phyloP scores from a whole-genome alignment of 1,139 yeast genomes.

The Kluyveromyces sp. region DNA sequence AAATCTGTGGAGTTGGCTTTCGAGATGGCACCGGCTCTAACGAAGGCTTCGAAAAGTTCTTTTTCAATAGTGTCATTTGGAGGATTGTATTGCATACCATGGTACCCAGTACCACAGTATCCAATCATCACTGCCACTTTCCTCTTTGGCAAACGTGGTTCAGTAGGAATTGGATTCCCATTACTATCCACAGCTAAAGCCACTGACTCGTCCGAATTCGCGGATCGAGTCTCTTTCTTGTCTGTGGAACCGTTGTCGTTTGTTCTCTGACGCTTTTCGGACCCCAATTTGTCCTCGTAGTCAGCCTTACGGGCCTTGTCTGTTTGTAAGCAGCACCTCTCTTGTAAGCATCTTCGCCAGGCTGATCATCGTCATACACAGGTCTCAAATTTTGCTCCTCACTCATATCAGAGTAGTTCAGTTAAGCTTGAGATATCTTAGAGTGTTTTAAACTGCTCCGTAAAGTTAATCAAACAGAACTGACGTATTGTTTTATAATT shows the following conservation, averaged over 20 bases:
- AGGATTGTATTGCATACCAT: constrained; percentile 95
- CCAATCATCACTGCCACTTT: constrained; percentile 93
- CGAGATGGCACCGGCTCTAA: constrained; percentile 84
- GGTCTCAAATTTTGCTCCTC: constrained; percentile 3
- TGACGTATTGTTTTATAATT: too few relatives aligned
- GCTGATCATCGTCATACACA: constrained; percentile 25
- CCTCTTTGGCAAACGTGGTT: constrained; percentile 33
- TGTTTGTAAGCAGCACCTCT: constrained; percentile 41
- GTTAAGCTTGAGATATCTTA: not conserved
- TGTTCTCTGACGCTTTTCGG: constrained; percentile 22
- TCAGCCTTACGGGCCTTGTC: constrained; percentile 42
- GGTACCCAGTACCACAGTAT: constrained; percentile 96
- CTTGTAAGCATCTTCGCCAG: constrained; percentile 33
- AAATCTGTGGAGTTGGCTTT: constrained; percentile 84
- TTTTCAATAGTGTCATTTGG: constrained; percentile 90
- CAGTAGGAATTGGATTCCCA: constrained; percentile 49
- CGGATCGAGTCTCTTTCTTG: constrained; percentile 16
- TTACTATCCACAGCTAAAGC: constrained; percentile 41
- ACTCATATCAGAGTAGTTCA: not conserved
- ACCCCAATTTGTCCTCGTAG: constrained; percentile 27
- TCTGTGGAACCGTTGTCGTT: constrained; percentile 5
- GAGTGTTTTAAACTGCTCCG: too few relatives aligned
- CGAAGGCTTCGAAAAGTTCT: constrained; percentile 77
- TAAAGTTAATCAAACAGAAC: too few relatives aligned
- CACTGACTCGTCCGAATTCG: constrained; percentile 5